These are phyloP conservation scores for Ogataea methylovora DNA, from an alignment of 805 yeast genomes.

Conservation along the genomic window DNA sequence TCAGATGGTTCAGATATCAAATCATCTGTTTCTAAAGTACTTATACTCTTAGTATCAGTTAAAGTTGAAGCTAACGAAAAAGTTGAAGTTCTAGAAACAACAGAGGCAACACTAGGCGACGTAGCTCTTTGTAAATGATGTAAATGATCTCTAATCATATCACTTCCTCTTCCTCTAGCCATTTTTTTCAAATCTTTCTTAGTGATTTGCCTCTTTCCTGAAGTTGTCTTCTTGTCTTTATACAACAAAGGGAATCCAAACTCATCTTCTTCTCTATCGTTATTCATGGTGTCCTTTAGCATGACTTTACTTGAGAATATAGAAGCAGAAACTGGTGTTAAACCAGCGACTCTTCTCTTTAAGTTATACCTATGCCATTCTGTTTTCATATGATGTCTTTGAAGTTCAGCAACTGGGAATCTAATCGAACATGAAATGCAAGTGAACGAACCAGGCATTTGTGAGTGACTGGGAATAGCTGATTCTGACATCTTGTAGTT, in stretches of 20 bases:
- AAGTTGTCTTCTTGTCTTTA: conserved; percentile 16
- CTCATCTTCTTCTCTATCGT: conserved; percentile 38
- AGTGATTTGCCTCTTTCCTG: conserved; percentile 28
- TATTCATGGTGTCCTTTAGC: conserved; percentile 12
- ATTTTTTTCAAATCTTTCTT: conserved; percentile 30
- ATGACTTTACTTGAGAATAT: conserved; percentile 22
- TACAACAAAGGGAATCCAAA: conserved; percentile 40
- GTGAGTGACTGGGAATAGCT: conserved; percentile 8
- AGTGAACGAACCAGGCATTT: conserved; percentile 32
- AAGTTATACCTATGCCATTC: conserved; percentile 98
- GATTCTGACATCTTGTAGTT: background rate
- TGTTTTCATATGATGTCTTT: conserved; percentile 90
- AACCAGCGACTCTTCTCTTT: conserved; percentile 85
- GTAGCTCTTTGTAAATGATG: conserved; percentile 39
- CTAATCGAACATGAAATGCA: conserved; percentile 87
- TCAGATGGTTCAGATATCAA: conserved; percentile 10
- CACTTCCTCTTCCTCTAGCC: conserved; percentile 22
- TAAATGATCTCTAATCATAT: conserved; percentile 1
- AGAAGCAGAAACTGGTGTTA: conserved; percentile 48
- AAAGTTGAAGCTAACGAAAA: conserved; percentile 37
- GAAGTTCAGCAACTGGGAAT: conserved; percentile 75
- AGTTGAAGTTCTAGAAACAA: conserved; percentile 45
- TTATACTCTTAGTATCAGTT: conserved; percentile 14
- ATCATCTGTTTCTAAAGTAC: conserved; percentile 13
- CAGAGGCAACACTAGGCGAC: conserved; percentile 25